Base-by-base conservation (phyloP, 1,284 basidiomycete genomes). In the Heterobasidion occidentale region DNA sequence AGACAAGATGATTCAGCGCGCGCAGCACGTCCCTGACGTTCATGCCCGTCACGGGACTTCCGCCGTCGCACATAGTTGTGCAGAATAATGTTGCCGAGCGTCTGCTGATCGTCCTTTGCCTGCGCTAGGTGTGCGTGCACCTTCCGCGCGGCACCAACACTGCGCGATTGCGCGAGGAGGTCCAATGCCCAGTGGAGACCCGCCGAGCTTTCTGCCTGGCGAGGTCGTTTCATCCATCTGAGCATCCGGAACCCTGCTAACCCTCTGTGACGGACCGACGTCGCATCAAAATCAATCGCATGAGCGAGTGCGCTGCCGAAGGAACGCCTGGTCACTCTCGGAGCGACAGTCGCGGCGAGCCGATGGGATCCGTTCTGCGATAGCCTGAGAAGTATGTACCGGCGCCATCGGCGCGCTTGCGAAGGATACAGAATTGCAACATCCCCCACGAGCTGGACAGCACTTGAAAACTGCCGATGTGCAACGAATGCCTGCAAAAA, bases 31-130 rank as follows among this genome's bases (percentile, higher is more conserved):
- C 71, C 20, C 74, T 72, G 17, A 83, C 68, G 15, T 76, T 68
- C 46, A n/a, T 74, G 74, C 34, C 69, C 70, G 57, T 78, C 76
- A 15, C 72, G 72, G 34, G 69, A 67, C 38, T 64, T 60, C 17
- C 64, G 62, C 36, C 14, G n/a, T 14, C 61, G 65, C 11, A 64
- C 60, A 8, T 71, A 63, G 0, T 72, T 76, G 55, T 81, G 72
- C 1, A 89, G 65, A 36, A 86, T 73, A 15, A 73, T 72, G 61
- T 88, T 88, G 2, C 80, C 81, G 12, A 84, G 62, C 20, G 66
- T 61, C 4, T 66, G 66, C 48, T 60, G 61, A 0, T 59, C 38
- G 49, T 74, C 68, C 34, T 77, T 57, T 35, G 56, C 49, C 38
- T 64, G 63, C 7, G 70, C 62, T 15, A 63, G 56, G 19, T 62